These are phyloP conservation scores for Lasiosphaeria hispida DNA, from an alignment of 495 filamentous ascomycete genomes.

Conservation along the genomic window DNA sequence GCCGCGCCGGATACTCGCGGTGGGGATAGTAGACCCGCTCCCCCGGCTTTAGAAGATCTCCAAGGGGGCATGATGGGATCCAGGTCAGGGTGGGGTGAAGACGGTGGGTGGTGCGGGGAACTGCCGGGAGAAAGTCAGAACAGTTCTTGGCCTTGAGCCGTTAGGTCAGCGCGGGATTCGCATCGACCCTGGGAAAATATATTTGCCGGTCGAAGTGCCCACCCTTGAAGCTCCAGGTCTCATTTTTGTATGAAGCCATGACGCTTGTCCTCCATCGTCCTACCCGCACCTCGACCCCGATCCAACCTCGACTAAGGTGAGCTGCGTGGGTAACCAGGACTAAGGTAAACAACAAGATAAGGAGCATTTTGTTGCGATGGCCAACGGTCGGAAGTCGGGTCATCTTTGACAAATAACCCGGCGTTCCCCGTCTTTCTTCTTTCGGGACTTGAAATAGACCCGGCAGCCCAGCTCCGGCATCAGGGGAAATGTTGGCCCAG, in stretches of 20 bases:
- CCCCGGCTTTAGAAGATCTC: slow-evolving; percentile 5
- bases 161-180: slow-evolving; percentile 6
- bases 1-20: slow-evolving; percentile 4
- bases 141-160: slow-evolving; percentile 1
- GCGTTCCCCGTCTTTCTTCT: not conserved
- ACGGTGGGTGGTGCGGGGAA: slow-evolving; percentile 21
- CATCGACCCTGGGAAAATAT: slow-evolving; percentile 23
- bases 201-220: slow-evolving; percentile 20
- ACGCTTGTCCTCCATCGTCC: too few species aligned
- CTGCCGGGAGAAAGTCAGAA: slow-evolving; percentile 19
- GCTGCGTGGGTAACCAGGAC: too few species aligned
- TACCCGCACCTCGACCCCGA: too few species aligned
- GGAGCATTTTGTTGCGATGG: too few species aligned
- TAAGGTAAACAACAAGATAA: too few species aligned
- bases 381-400: too few species aligned
- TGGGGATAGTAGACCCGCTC: slow-evolving; percentile 14
- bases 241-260: too few species aligned
- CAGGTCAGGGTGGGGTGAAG: slow-evolving; percentile 20
- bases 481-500: not conserved
- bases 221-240: too few species aligned
- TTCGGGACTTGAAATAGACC: slow-evolving; percentile 6
- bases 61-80: not conserved
- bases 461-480: not conserved
- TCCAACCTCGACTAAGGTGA: too few species aligned
- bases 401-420: too few species aligned